phyloP scores from a whole-genome alignment of 805 yeast species.

The Candida xiaguanensis region DNA sequence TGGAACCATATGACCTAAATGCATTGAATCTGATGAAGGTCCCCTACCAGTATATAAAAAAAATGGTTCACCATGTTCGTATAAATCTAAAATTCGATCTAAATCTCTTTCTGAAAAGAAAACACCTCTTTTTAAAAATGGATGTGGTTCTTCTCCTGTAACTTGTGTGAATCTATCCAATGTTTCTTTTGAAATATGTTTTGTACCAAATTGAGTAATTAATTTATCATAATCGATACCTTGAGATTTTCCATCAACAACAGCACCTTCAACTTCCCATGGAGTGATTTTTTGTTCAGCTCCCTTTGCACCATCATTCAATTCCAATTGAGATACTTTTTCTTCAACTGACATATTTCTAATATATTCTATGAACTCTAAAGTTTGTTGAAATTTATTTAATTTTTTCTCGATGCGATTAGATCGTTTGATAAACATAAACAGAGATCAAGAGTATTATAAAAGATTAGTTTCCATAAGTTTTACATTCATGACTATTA shows the following conservation, averaged over 20 bases:
- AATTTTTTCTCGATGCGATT: constrained; percentile 1
- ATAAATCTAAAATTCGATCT: constrained; percentile 71
- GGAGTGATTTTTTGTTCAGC: constrained; percentile 63
- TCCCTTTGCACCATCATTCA: constrained; percentile 11
- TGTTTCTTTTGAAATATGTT: constrained; percentile 62
- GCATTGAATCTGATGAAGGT: constrained; percentile 92
- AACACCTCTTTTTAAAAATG: constrained; percentile 82
- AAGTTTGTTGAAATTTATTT: no score
- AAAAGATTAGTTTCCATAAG: not conserved
- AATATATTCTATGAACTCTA: no score
- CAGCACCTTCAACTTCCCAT: constrained; percentile 99
- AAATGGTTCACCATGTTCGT: constrained; percentile 93
- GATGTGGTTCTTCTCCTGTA: constrained; percentile 92
- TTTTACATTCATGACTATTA: not conserved
- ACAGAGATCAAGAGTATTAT: not conserved
- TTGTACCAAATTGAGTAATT: constrained; percentile 84
- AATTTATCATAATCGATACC: constrained; percentile 90
- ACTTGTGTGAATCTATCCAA: constrained; percentile 70
- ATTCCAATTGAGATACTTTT: constrained; percentile 11
- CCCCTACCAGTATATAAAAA: constrained; percentile 97
- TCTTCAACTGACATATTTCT: constrained; percentile 17
- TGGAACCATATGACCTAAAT: constrained; percentile 95
- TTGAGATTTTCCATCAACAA: constrained; percentile 88
- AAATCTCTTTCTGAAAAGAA: constrained; percentile 92
- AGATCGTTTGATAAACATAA: not conserved